Conservation (phyloP, 257 asterid species). For the Avicennia marina region DNA sequence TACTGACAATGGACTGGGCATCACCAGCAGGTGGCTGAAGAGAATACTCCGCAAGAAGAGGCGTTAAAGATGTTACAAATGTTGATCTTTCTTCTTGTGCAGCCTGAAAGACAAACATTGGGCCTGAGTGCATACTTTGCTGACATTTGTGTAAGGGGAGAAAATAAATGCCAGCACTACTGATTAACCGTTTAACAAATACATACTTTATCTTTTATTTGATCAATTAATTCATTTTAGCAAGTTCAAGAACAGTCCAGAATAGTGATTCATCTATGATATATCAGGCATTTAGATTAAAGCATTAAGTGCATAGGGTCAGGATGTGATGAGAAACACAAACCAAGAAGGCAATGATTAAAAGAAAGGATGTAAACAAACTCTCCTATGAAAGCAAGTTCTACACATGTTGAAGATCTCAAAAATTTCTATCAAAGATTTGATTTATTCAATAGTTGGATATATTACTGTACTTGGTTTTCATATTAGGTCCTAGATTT, state of each 20-base stretch:
- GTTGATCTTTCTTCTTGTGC: slow-evolving; percentile 89
- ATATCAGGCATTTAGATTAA: neutral
- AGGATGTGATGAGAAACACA: slow-evolving; percentile 8
- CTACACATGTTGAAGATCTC: too few relatives aligned
- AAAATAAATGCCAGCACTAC: neutral
- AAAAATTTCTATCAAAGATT: too few relatives aligned
- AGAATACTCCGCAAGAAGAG: slow-evolving; percentile 94
- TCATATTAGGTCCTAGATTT: too few relatives aligned
- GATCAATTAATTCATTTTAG: slow-evolving; percentile 6
- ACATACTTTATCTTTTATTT: too few relatives aligned
- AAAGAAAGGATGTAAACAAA: too few relatives aligned
- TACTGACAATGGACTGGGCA: slow-evolving; percentile 95
- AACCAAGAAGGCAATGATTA: neutral
- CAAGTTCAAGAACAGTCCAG: slow-evolving; percentile 6
- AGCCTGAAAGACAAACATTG: slow-evolving; percentile 59
- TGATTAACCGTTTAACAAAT: too few relatives aligned
- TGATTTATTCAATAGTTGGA: too few relatives aligned
- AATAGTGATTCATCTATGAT: slow-evolving; percentile 11
- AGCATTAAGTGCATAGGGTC: slow-evolving; percentile 8
- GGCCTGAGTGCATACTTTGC: slow-evolving; percentile 27
- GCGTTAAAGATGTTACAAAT: slow-evolving; percentile 70
- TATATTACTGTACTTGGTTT: too few relatives aligned
- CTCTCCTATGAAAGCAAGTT: too few relatives aligned
- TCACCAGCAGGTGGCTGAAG: slow-evolving; percentile 84
- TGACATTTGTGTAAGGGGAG: slow-evolving; percentile 9